Base-by-base conservation (phyloP, 805 yeast genomes). In the Candida broadrunensis region DNA sequence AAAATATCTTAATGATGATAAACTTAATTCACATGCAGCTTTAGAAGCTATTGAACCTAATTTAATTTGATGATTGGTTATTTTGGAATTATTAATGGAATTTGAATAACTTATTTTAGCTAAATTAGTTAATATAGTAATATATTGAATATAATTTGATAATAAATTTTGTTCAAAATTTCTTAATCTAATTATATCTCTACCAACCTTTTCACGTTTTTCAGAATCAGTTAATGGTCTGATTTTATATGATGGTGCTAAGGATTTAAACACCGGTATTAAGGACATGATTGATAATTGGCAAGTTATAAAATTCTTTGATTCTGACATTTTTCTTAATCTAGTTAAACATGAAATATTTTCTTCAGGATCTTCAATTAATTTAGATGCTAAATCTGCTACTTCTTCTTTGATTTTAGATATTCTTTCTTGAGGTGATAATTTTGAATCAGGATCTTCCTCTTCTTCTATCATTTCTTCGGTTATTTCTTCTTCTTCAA, bases 361-460 rank as follows among this genome's bases (percentile, higher is more conserved):
- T 54, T 88, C 96, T 60, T 93, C 98, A 5, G 98, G 97, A 43
- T 88, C 87, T 57, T 89, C 95, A 52, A 80, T 80, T 26, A 91
- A 64, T 32, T 76, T 75, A 30, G 87, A 85, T 1, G 95, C 97
- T 36, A 83, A 61, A 15, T 77, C 80, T 0, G 98, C 96, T 32
- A 93, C 77, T 41, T 85, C 87, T 63, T 89, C 97, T 54, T 89
- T 86, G 32, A 85, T 68, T 42, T 77, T 74, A 5, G 73, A 50
- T 19, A 87, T 67, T 41, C 70, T 72, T 56, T 85, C 85, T 42
- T 60, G 65, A 1, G 80, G 78, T 0, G 77, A 52, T 12, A 75
- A 53, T 5, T 67, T 73, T 0, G 77, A 69, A 45, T 80, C 79
- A 18, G 62, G 63, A 38, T 72, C 74, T 24, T 63, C 72, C 32